phyloP scores from a whole-genome alignment of 2,329 filamentous ascomycete species.

The Phialophora chinensis region DNA sequence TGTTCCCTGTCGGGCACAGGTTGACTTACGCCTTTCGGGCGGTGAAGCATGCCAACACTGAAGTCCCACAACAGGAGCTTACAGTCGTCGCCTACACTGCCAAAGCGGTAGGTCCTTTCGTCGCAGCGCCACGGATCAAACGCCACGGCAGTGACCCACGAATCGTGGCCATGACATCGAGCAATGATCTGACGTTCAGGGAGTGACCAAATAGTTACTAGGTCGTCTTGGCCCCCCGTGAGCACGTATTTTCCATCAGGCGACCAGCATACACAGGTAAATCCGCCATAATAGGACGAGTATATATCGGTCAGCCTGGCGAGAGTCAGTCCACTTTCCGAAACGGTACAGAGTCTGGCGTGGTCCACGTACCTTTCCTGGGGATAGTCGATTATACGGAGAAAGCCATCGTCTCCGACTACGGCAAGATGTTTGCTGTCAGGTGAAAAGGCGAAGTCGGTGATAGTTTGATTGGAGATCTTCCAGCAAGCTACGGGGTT shows the following conservation, averaged over 20 bases:
- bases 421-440: conserved; percentile 86
- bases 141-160: conserved; percentile 90
- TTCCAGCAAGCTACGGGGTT: conserved; percentile 96
- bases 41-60: conserved; percentile 91
- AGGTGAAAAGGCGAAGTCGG: conserved; percentile 89
- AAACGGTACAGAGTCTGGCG: neutral
- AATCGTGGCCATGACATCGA: conserved; percentile 91
- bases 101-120: conserved; percentile 92
- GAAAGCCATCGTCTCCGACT: conserved; percentile 86
- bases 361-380: conserved; percentile 74
- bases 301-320: conserved; percentile 81
- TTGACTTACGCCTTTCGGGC: conserved; percentile 77
- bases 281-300: conserved; percentile 88
- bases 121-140: conserved; percentile 98
- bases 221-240: conserved; percentile 92
- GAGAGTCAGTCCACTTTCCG: conserved; percentile 32
- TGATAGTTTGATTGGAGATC: conserved; percentile 86
- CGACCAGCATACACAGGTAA: conserved; percentile 95
- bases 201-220: conserved; percentile 94
- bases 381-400: conserved; percentile 90
- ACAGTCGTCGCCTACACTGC: conserved; percentile 93
- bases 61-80: conserved; percentile 95
- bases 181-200: conserved; percentile 83
- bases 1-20: neutral
- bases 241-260: conserved; percentile 95